Percentiles rank a stretch among this genome's conserved stretches.
Conservation (phyloP, 2,329 filamentous ascomycete species). For the Fusarium cicatricum region DNA sequence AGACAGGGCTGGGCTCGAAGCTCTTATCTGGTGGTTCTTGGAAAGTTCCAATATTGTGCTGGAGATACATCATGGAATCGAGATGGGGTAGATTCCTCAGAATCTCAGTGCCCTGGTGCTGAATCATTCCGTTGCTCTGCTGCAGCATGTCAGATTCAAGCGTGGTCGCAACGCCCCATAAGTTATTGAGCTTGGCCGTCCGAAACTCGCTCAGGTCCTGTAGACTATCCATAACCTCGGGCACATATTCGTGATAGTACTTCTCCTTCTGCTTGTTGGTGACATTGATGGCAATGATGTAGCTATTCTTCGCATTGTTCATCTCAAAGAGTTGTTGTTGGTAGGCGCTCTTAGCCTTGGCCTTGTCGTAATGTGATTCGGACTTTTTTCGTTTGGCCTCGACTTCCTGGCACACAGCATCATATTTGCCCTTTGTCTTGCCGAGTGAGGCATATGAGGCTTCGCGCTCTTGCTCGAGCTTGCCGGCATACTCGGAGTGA, state of each 20-base stretch:
- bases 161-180: constrained; percentile 83
- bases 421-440: constrained; percentile 94
- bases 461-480: constrained; percentile 90
- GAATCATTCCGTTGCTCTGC: constrained; percentile 75
- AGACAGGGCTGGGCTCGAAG: constrained; percentile 95
- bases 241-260: constrained; percentile 97
- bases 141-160: constrained; percentile 83
- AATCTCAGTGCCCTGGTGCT: constrained; percentile 81
- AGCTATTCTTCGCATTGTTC: constrained; percentile 99
- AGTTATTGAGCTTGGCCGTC: constrained; percentile 80
- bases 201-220: constrained; percentile 94
- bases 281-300: constrained; percentile 93
- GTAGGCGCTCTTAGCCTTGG: constrained; percentile 89
- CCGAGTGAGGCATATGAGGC: constrained; percentile 82
- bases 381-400: constrained; percentile 95
- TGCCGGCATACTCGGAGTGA: constrained; percentile 87
- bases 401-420: constrained; percentile 90
- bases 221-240: constrained; percentile 89
- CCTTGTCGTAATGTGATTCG: constrained; percentile 92
- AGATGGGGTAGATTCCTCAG: constrained; percentile 86
- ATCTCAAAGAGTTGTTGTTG: constrained; percentile 93
- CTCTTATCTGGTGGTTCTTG: constrained; percentile 84
- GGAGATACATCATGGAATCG: constrained; percentile 97
- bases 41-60: constrained; percentile 85
- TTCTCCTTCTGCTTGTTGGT: constrained; percentile 98